These are phyloP conservation scores for Alternaria gansuensis DNA, from an alignment of 2,329 filamentous ascomycete species.

Conservation along the genomic window DNA sequence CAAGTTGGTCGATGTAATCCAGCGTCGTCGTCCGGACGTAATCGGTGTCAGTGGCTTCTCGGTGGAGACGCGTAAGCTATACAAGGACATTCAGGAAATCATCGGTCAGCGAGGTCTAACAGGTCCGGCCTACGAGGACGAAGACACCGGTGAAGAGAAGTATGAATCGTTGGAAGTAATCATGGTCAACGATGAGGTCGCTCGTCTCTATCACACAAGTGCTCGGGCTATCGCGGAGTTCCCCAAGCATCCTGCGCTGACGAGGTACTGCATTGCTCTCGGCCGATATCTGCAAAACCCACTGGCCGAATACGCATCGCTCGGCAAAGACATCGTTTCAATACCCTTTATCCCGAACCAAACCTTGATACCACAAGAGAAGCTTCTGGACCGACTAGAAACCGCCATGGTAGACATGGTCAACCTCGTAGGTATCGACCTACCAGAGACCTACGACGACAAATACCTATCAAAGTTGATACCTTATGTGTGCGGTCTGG, in stretches of 20 bases:
- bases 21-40: constrained; percentile 84
- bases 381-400: constrained; percentile 85
- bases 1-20: constrained; percentile 79
- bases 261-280: constrained; percentile 87
- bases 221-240: constrained; percentile 80
- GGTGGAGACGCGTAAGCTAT: constrained; percentile 83
- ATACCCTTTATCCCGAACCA: constrained; percentile 91
- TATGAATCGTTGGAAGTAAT: constrained; percentile 86
- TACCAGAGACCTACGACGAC: constrained; percentile 89
- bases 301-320: constrained; percentile 92
- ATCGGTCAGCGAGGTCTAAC: constrained; percentile 80
- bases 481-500: constrained; percentile 89
- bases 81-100: constrained; percentile 80
- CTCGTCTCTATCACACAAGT: constrained; percentile 94
- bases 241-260: constrained; percentile 78
- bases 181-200: constrained; percentile 95
- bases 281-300: constrained; percentile 95
- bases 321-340: constrained; percentile 87
- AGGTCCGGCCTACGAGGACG: constrained; percentile 82
- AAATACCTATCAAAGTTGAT: constrained; percentile 84
- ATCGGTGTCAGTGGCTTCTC: constrained; percentile 89
- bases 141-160: constrained; percentile 73
- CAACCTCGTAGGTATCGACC: constrained; percentile 92
- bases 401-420: constrained; percentile 99
- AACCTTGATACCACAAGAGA: constrained; percentile 85